phyloP scores from a whole-genome alignment of 1,284 basidiomycete species.

The Vanrija pseudolonga region DNA sequence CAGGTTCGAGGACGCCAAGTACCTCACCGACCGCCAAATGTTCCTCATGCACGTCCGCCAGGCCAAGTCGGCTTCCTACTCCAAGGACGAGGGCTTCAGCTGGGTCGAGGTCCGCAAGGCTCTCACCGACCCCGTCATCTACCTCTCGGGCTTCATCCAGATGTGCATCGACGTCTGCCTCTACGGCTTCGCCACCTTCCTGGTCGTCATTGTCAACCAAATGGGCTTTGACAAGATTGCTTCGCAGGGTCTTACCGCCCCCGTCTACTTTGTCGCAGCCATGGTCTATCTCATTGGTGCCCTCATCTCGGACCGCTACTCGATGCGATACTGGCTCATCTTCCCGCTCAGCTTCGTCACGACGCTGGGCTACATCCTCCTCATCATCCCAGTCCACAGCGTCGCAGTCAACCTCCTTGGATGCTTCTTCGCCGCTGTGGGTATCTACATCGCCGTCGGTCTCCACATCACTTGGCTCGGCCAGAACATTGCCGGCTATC shows the following conservation, averaged over 20 bases:
- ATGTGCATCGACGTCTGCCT: constrained; percentile 29
- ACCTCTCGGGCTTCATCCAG: constrained; percentile 20
- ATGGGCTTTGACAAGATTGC: constrained; percentile 18
- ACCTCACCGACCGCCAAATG: constrained; percentile 12
- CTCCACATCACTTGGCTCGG: constrained; percentile 28
- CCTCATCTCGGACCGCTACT: constrained; percentile 7
- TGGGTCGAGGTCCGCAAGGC: constrained; percentile 15
- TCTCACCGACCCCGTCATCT: constrained; percentile 15
- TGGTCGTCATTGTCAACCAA: constrained; percentile 22
- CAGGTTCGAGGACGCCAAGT: constrained; percentile 2
- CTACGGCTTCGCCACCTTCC: constrained; percentile 23
- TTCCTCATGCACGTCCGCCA: constrained; percentile 8
- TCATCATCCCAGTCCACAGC: constrained; percentile 4
- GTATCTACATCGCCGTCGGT: constrained; percentile 28
- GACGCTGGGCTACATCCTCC: constrained; percentile 20
- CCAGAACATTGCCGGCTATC: constrained; percentile 25
- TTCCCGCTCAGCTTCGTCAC: constrained; percentile 6
- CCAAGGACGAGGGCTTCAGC: constrained; percentile 8
- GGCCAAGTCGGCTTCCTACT: constrained; percentile 6
- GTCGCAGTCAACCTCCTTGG: constrained; percentile 19
- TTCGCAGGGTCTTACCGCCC: constrained; percentile 26
- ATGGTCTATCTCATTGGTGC: constrained; percentile 17
- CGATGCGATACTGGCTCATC: constrained; percentile 10
- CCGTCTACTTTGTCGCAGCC: constrained; percentile 18
- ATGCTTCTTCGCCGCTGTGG: constrained; percentile 25